Conservation (phyloP, 148 eudicot species). For the Fagopyrum esculentum region DNA sequence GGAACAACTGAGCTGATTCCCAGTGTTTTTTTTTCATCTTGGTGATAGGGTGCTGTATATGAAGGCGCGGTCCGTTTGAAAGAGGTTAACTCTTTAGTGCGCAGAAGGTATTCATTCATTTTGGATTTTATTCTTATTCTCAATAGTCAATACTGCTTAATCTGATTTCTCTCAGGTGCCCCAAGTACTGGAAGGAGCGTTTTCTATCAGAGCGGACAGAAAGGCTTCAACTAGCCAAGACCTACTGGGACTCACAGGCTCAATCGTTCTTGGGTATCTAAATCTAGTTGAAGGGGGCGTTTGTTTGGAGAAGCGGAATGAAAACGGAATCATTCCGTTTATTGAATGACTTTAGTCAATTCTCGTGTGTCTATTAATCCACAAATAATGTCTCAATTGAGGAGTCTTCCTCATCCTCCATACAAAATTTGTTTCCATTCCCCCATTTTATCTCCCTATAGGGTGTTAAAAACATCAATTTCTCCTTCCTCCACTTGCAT, state of each 20-base stretch:
- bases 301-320: too few relatives aligned
- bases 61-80: conserved; percentile 66
- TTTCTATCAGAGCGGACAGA: conserved; percentile 62
- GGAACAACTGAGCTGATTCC: background rate
- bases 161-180: conserved; percentile 45
- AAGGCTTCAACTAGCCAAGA: conserved; percentile 68
- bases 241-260: conserved; percentile 78
- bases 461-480: too few relatives aligned
- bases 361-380: too few relatives aligned
- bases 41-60: conserved; percentile 47
- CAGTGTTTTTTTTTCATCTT: background rate
- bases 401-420: too few relatives aligned
- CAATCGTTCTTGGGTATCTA: conserved; percentile 62
- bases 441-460: too few relatives aligned
- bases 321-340: too few relatives aligned
- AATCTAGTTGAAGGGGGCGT: background rate
- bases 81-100: conserved; percentile 65
- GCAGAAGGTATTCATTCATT: conserved; percentile 42
- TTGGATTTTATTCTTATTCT: too few relatives aligned
- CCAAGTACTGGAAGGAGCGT: conserved; percentile 84
- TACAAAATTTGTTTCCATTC: too few relatives aligned
- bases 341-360: too few relatives aligned
- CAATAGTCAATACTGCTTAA: background rate
- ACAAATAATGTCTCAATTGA: too few relatives aligned
- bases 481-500: too few relatives aligned